A percentile compares a stretch with the other conserved stretches of the same genome.
These are phyloP conservation scores for Akebia trifoliata DNA, from an alignment of 164 flowering plant species.

Conservation along the genomic window DNA sequence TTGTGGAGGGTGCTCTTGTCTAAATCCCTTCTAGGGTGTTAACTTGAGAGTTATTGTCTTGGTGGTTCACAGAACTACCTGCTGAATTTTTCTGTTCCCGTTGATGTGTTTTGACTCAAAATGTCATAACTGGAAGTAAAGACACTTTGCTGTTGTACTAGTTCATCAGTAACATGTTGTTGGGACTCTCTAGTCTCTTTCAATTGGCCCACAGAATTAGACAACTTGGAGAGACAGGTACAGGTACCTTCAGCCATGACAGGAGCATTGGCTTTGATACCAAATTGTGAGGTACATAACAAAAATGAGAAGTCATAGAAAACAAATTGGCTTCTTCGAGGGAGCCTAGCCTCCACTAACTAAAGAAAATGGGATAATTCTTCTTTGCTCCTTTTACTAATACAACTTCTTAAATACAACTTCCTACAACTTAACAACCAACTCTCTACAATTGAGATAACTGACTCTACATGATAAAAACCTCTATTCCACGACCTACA, in stretches of 20 bases:
- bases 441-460: no score
- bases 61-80: background rate
- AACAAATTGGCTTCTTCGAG: no score
- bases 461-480: no score
- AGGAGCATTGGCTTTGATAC: slow-evolving; percentile 1
- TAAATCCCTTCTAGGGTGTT: slow-evolving; percentile 1
- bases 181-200: background rate
- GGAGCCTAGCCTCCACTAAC: no score
- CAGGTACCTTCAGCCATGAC: slow-evolving; percentile 1
- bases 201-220: background rate
- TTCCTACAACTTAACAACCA: no score
- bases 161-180: background rate
- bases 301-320: no score
- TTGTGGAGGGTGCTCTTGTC: background rate
- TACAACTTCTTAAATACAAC: no score
- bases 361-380: no score
- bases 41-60: no score
- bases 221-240: background rate
- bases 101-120: background rate
- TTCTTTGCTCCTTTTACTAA: no score
- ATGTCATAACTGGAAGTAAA: background rate
- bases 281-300: no score
- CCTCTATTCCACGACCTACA: no score
- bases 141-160: slow-evolving; percentile 5
- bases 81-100: background rate